Percentiles rank a stretch among this genome's conserved stretches.
Conservation (phyloP, 2,329 filamentous ascomycete genomes). For the Ophiocordyceps robertsii region DNA sequence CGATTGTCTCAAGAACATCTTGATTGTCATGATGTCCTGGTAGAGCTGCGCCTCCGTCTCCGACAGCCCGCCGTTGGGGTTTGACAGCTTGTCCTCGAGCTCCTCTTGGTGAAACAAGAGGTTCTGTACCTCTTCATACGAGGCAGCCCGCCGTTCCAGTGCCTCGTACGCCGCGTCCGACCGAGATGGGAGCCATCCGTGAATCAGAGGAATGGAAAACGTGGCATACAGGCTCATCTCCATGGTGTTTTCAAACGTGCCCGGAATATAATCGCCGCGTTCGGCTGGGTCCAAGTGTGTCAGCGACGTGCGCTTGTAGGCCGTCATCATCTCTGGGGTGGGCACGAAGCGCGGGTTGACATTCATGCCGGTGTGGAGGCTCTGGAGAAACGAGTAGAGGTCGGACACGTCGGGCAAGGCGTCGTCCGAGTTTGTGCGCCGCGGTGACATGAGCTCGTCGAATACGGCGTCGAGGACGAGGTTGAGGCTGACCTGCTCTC, state of each 20-base stretch:
- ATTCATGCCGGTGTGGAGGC: conserved; percentile 93
- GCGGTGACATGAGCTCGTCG: conserved; percentile 77
- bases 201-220: conserved; percentile 78
- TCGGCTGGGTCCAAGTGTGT: conserved; percentile 37
- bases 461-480: conserved; percentile 81
- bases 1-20: conserved; percentile 64
- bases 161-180: conserved; percentile 55
- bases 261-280: conserved; percentile 38
- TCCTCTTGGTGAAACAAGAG: conserved; percentile 82
- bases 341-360: conserved; percentile 84
- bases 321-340: conserved; percentile 28
- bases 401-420: conserved; percentile 76
- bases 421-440: conserved; percentile 47
- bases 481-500: conserved; percentile 80
- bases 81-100: conserved; percentile 59
- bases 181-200: conserved; percentile 76
- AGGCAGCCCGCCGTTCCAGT: conserved; percentile 60
- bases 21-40: conserved; percentile 74
- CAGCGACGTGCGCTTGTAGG: conserved; percentile 37
- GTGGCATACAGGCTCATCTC: conserved; percentile 89
- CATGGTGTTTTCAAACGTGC: conserved; percentile 72
- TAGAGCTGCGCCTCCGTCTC: conserved; percentile 66
- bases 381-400: conserved; percentile 75
- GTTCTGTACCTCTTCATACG: conserved; percentile 86
- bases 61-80: conserved; percentile 36